These are phyloP conservation scores for Kregervanrija pseudodelftensis DNA, from an alignment of 805 yeast species.

Conservation along the genomic window DNA sequence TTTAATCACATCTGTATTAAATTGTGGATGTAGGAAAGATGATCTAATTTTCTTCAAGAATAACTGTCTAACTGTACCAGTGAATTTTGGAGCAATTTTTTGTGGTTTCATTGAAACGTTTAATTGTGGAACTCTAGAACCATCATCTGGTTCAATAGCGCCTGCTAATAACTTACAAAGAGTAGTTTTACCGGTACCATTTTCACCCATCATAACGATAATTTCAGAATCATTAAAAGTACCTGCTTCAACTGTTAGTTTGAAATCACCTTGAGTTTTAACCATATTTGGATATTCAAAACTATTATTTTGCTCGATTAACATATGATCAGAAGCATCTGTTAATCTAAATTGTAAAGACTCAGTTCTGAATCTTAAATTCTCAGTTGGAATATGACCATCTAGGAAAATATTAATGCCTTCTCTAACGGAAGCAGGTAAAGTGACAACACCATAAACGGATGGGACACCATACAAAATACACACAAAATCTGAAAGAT, in stretches of 20 bases:
- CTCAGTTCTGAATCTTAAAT: constrained; percentile 93
- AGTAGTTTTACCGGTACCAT: constrained; percentile 99
- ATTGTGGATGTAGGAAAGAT: constrained; percentile 90
- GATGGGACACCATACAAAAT: constrained; percentile 97
- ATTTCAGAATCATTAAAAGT: constrained; percentile 95
- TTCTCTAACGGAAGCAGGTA: constrained; percentile 96
- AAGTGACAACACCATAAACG: constrained; percentile 96
- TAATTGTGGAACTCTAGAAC: constrained; percentile 72
- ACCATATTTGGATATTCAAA: constrained; percentile 72
- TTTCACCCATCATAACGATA: constrained; percentile 99
- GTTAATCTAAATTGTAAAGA: constrained; percentile 87
- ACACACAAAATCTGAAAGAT: constrained; percentile 93
- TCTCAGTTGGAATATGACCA: constrained; percentile 96
- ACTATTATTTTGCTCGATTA: constrained; percentile 72
- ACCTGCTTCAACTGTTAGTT: constrained; percentile 73
- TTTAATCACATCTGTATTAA: constrained; percentile 96
- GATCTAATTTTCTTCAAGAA: constrained; percentile 96
- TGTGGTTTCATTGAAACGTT: constrained; percentile 98
- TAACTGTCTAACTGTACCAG: constrained; percentile 96
- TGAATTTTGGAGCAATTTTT: constrained; percentile 97
- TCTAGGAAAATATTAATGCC: constrained; percentile 98
- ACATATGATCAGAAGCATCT: constrained; percentile 76
- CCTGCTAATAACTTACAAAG: constrained; percentile 95
- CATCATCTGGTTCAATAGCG: constrained; percentile 79
- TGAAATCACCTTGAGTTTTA: constrained; percentile 96